Conservation (phyloP, 2,329 filamentous ascomycete species). For the Colletotrichum sidae region DNA sequence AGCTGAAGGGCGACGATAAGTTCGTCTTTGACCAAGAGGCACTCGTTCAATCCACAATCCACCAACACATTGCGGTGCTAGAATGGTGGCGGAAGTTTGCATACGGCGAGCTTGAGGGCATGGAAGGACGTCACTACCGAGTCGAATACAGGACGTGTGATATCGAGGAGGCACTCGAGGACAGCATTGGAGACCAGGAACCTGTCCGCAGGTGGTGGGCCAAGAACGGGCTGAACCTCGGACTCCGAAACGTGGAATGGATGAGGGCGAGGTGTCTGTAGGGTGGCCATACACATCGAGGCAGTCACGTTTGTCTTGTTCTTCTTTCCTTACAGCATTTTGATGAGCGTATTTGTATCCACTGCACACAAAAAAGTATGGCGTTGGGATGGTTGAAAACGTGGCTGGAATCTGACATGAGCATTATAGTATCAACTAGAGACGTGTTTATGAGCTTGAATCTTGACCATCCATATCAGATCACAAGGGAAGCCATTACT, state of each 20-base stretch:
- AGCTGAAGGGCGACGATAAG: conserved; percentile 71
- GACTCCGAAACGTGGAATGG: conserved; percentile 88
- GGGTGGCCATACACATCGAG: background rate
- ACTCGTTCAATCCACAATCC: conserved; percentile 86
- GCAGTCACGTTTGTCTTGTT: too few species aligned
- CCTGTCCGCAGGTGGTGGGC: conserved; percentile 90
- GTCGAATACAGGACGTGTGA: conserved; percentile 97
- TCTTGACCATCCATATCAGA: too few species aligned
- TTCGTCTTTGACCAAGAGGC: conserved; percentile 86
- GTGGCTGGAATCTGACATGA: background rate
- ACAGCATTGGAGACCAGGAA: conserved; percentile 80
- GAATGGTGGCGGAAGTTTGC: conserved; percentile 91
- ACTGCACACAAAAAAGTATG: conserved; percentile 20
- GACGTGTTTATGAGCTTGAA: too few species aligned
- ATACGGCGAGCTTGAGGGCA: conserved; percentile 64
- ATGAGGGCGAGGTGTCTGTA: conserved; percentile 83
- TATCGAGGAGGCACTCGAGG: conserved; percentile 93
- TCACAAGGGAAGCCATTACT: too few species aligned
- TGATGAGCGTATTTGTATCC: conserved; percentile 17
- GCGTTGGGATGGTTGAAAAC: conserved; percentile 7
- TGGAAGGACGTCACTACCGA: conserved; percentile 68
- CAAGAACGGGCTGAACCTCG: conserved; percentile 82
- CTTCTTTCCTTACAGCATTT: background rate
- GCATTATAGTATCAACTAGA: too few species aligned
- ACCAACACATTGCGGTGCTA: conserved; percentile 84